Conservation (phyloP, 768 basidiomycete species). For the Mycena rosella region DNA sequence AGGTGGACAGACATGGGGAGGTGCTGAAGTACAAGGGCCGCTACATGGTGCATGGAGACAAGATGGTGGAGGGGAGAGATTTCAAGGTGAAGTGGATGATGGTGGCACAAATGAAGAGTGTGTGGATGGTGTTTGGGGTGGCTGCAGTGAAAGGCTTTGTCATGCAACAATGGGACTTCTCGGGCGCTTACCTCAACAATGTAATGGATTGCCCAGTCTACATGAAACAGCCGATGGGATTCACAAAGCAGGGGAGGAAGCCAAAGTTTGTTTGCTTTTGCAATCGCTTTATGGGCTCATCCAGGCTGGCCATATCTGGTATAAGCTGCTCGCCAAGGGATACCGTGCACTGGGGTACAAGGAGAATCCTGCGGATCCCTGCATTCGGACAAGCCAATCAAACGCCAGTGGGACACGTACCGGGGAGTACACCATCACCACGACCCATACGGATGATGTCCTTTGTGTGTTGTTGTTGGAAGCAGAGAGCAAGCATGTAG, state of each 20-base stretch:
- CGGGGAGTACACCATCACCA: no score
- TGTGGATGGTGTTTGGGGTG: neutral
- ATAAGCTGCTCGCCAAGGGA: no score
- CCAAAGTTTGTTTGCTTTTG: conserved; percentile 8
- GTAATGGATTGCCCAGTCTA: conserved; percentile 3
- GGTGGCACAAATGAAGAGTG: conserved; percentile 8
- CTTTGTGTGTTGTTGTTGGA: neutral
- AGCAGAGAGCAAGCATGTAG: neutral
- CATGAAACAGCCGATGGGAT: conserved; percentile 16
- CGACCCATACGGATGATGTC: neutral
- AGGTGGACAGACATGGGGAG: neutral
- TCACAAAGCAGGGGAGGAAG: conserved; percentile 21
- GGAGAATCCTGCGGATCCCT: no score
- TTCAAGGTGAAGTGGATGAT: conserved; percentile 15
- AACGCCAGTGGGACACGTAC: no score
- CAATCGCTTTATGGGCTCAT: conserved; percentile 1
- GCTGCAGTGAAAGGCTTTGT: neutral
- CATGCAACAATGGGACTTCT: conserved; percentile 3
- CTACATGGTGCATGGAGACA: neutral
- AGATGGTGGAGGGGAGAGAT: neutral
- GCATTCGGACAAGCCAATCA: no score
- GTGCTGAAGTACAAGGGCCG: neutral
- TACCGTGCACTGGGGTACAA: no score
- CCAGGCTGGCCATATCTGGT: conserved; percentile 14
- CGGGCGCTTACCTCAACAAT: no score